These are phyloP conservation scores for Podaxis sp. DNA, from an alignment of 768 basidiomycete genomes.

Conservation along the genomic window DNA sequence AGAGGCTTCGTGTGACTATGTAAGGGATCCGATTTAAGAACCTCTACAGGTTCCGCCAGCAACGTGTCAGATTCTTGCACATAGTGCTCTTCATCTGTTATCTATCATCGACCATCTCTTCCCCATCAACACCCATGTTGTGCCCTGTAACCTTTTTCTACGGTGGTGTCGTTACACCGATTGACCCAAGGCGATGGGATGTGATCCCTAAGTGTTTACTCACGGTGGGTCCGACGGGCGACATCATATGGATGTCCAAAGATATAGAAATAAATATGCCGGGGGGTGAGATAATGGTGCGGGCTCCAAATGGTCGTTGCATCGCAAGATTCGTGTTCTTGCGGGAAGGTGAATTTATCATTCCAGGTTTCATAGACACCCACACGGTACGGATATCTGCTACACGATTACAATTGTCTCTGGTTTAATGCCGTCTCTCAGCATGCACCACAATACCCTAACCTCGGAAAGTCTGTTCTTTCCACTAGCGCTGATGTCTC, in stretches of 20 bases:
- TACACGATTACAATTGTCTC: neutral
- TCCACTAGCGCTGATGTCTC: neutral
- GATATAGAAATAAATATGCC: conserved; percentile 48
- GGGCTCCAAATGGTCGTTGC: conserved; percentile 50
- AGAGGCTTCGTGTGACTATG: no score
- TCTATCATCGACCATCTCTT: neutral
- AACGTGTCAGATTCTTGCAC: no score
- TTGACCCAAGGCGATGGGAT: conserved; percentile 37
- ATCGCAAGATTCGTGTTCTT: conserved; percentile 38
- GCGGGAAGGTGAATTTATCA: conserved; percentile 61
- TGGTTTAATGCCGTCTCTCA: conserved; percentile 22
- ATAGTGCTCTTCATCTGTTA: neutral
- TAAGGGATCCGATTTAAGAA: no score
- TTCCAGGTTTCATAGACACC: conserved; percentile 91
- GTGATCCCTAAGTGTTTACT: conserved; percentile 56
- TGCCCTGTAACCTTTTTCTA: conserved; percentile 35
- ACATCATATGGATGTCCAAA: conserved; percentile 71
- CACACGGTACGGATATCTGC: conserved; percentile 65
- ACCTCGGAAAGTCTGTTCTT: conserved; percentile 54
- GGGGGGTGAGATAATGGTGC: conserved; percentile 33
- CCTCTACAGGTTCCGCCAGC: no score
- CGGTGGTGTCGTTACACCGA: conserved; percentile 58
- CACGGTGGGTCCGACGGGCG: conserved; percentile 41
- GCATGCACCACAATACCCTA: conserved; percentile 83
- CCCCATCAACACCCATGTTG: conserved; percentile 14